Conservation (phyloP, 768 basidiomycete genomes). For the Suillus hirtellus region DNA sequence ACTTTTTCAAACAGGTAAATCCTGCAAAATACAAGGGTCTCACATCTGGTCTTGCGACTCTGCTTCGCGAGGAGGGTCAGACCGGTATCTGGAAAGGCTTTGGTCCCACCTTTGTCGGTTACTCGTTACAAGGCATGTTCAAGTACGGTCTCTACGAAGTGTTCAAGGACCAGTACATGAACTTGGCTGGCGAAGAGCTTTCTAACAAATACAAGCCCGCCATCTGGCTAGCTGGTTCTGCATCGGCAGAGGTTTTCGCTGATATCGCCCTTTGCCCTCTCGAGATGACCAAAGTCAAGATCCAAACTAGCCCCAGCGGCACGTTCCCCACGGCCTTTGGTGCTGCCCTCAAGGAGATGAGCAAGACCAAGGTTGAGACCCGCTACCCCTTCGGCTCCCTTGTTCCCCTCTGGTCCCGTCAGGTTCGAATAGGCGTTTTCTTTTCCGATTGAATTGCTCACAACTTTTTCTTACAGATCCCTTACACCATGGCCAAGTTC, state of each 20-base stretch:
- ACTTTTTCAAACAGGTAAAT: constrained; percentile 54
- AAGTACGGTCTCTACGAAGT: constrained; percentile 98
- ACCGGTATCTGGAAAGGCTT: constrained; percentile 93
- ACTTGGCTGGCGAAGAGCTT: constrained; percentile 83
- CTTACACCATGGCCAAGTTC: constrained; percentile 99
- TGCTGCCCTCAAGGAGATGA: constrained; percentile 70
- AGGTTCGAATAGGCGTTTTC: constrained; percentile 44
- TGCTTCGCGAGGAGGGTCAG: constrained; percentile 79
- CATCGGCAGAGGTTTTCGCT: constrained; percentile 93
- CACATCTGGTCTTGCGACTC: constrained; percentile 55
- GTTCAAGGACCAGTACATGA: constrained; percentile 94
- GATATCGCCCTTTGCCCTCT: constrained; percentile 95
- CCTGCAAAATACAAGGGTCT: constrained; percentile 75
- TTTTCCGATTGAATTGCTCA: not conserved
- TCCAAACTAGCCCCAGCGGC: constrained; percentile 74
- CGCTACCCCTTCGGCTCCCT: constrained; percentile 86
- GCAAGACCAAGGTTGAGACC: constrained; percentile 62
- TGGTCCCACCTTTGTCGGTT: constrained; percentile 90
- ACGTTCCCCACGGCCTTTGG: constrained; percentile 79
- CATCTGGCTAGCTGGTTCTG: constrained; percentile 94
- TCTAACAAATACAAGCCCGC: constrained; percentile 79
- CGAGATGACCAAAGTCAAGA: constrained; percentile 93
- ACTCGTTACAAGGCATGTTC: constrained; percentile 96
- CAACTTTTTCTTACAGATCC: constrained; percentile 55
- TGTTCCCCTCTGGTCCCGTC: constrained; percentile 86